Conservation (phyloP, 371 early-diverging fungal species). For the Chytridium lagenaria region DNA sequence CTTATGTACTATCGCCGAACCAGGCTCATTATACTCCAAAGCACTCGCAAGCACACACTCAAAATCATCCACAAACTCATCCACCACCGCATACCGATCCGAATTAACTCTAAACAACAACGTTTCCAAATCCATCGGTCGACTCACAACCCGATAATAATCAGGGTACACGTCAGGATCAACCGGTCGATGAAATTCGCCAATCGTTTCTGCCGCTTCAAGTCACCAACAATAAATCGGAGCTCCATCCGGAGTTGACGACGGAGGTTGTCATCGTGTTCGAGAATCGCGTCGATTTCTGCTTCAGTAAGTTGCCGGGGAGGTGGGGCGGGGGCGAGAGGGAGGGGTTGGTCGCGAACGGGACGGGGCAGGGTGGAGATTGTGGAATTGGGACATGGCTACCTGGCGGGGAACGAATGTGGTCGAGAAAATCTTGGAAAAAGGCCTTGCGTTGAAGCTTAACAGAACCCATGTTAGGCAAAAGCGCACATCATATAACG, state of each 20-base stretch:
- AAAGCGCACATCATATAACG: too few species aligned
- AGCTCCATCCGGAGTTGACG: conserved; percentile 59
- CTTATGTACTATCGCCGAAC: conserved; percentile 40
- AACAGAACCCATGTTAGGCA: too few species aligned
- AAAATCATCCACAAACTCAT: conserved; percentile 45
- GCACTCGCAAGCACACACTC: conserved; percentile 34
- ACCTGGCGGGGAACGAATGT: conserved; percentile 34
- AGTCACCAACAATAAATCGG: conserved; percentile 55
- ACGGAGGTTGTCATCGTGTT: conserved; percentile 55
- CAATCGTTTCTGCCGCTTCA: conserved; percentile 55
- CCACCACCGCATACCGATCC: conserved; percentile 38
- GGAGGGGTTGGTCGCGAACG: conserved; percentile 35
- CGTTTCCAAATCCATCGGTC: conserved; percentile 43
- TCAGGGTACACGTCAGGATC: conserved; percentile 46
- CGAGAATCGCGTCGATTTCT: conserved; percentile 50
- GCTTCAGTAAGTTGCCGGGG: conserved; percentile 53
- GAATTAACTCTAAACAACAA: conserved; percentile 29
- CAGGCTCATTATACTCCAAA: conserved; percentile 37
- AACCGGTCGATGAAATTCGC: conserved; percentile 54
- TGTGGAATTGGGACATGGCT: not conserved
- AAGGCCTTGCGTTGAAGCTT: conserved; percentile 37
- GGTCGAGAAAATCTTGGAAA: conserved; percentile 34
- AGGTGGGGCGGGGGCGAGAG: conserved; percentile 54
- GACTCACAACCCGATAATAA: conserved; percentile 31
- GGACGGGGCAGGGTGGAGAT: conserved; percentile 20